Evolutionary conservation across 139 green algal genomes (phyloP), one percentile per base, ranked within the genome.

Genomic region (Micromonas pusilla): DNA sequence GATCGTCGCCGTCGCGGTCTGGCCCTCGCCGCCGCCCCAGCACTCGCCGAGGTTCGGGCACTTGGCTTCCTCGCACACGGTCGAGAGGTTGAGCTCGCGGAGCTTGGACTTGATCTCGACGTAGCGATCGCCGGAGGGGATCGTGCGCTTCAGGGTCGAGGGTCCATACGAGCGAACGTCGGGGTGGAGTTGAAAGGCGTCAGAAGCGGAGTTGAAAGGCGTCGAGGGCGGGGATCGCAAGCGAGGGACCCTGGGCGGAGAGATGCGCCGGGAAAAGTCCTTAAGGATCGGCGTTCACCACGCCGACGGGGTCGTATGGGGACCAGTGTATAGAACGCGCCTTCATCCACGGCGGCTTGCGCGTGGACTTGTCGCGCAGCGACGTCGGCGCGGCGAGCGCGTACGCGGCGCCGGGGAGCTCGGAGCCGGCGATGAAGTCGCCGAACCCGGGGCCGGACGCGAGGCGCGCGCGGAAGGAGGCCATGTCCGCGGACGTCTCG

Each of bases 261-360:
- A n/a, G n/a, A n/a, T n/a, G n/a, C n/a, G n/a, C n/a, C n/a, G n/a
- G n/a, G n/a, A n/a, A n/a, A n/a, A n/a, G n/a, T n/a, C n/a, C n/a
- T n/a, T n/a, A n/a, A n/a, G n/a, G n/a, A n/a, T n/a, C n/a, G n/a
- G n/a, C n/a, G n/a, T n/a, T n/a, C n/a, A n/a, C n/a, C n/a, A n/a
- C n/a, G n/a, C n/a, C n/a, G n/a, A n/a, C n/a, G n/a, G n/a, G n/a
- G n/a, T n/a, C n/a, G n/a, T n/a, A n/a, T n/a, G n/a, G n/a, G n/a
- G n/a, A n/a, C n/a, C n/a, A n/a, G n/a, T n/a, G n/a, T n/a, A n/a
- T n/a, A n/a, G n/a, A n/a, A n/a, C n/a, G n/a, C n/a, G n/a, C n/a
- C n/a, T n/a, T 99, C 78, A 99, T 90, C 96, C 96, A 99, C 73
- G 97, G 93, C 0, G 96, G 96, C 89, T 99, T 99, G 20, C 92